Conservation (phyloP, 257 asterid species). For the Lavandula angustifolia region DNA sequence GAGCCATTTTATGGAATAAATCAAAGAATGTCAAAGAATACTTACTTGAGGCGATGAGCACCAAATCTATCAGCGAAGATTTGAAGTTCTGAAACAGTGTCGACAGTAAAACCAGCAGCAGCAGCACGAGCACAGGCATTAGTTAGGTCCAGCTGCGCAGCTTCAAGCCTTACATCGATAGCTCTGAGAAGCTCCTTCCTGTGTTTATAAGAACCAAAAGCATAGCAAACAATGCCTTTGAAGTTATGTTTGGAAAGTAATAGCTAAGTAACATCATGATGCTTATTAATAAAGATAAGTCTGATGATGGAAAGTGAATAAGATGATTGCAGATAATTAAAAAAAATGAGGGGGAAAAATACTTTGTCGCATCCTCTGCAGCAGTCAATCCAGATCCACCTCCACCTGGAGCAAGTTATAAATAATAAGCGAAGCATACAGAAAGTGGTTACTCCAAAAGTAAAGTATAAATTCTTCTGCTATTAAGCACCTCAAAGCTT, state of each 20-base stretch:
- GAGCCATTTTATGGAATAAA: constrained; percentile 21
- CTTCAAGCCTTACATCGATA: constrained; percentile 80
- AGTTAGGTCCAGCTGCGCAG: constrained; percentile 73
- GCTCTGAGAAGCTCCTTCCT: constrained; percentile 95
- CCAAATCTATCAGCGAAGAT: constrained; percentile 82
- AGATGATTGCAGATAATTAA: constrained; percentile 13
- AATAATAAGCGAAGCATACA: constrained; percentile 25
- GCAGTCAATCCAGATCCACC: constrained; percentile 58
- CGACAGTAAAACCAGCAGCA: constrained; percentile 78
- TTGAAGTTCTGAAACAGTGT: constrained; percentile 73
- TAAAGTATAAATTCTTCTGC: constrained; percentile 1
- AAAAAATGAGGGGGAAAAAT: constrained; percentile 35
- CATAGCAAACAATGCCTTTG: constrained; percentile 5
- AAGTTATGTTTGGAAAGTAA: background rate
- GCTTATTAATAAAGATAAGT: background rate
- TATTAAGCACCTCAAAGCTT: constrained; percentile 14
- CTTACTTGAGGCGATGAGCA: constrained; percentile 79
- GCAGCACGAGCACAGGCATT: constrained; percentile 79
- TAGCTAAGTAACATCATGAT: constrained; percentile 12
- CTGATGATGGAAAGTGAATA: background rate
- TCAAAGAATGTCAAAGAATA: constrained; percentile 10
- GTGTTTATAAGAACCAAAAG: constrained; percentile 33
- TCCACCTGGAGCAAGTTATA: constrained; percentile 54
- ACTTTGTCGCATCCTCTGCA: constrained; percentile 89
- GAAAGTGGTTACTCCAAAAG: background rate